Base-by-base conservation (phyloP, 1,139 yeast genomes). In the Pichia sp. region DNA sequence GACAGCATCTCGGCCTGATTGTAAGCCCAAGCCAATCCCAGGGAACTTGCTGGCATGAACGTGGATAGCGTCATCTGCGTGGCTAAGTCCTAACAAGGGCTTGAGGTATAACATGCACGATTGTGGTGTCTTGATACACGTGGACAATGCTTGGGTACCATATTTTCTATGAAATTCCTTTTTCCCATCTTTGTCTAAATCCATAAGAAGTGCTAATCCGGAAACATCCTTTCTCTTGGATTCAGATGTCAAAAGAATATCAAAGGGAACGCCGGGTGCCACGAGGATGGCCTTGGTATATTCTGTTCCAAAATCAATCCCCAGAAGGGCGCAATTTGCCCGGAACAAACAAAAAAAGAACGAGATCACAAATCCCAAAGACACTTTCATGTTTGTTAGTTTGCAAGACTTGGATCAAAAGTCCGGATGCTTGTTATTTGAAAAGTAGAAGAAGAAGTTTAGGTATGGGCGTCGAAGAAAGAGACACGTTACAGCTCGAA, bases 191-290 rank as follows among this genome's bases (percentile, higher is more conserved):
- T 71, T 71, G 41, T 72, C 67, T 3, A 56, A 36, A 1, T 73
- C 74, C 8, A 67, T 61, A 60, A 87, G 80, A 59, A 92, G 77
- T 1, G 88, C 84, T 32, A 93, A 64, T 0, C 95, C 97, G 2
- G 92, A 79, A 11, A 84, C 75, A 64, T 93, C 98, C 68, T 93
- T 93, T 57, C 99, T 78, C 70, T 90, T 90, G 7, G 97, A 88
- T 66, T 93, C 98, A 45, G 89, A 86, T 4, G 97, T 89, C 57
- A 93, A 73, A 11, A 93, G 86, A 50, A 93, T 79, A 65, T 93
- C 99, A 67, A 90, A 85, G 19, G 92, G 87, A 34, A 90, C 82
- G 10, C 92, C 90, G 0, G 98, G 98, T 0, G 97, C 97, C 49
- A 95, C 86, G 53, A 93, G 75, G 51, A 87, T 89, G 1, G 96